A percentile compares a stretch with the other conserved stretches of the same genome.
These are phyloP conservation scores for Fusarium succisae DNA, from an alignment of 2,329 filamentous ascomycete species.

Conservation along the genomic window DNA sequence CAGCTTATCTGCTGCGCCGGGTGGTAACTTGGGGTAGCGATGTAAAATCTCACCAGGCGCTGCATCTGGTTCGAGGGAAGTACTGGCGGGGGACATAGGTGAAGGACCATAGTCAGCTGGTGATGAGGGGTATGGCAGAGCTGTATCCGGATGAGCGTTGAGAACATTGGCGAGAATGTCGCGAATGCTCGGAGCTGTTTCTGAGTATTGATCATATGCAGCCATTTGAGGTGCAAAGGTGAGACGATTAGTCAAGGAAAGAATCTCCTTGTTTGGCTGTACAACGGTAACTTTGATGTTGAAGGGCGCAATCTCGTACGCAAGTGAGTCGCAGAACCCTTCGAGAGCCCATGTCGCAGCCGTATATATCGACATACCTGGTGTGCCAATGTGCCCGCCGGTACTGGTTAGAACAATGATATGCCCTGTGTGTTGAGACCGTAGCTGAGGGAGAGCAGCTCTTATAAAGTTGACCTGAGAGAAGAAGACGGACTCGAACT, in stretches of 20 bases:
- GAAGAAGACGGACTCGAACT: constrained; percentile 96
- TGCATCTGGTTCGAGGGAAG: constrained; percentile 47
- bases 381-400: constrained; percentile 91
- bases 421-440: constrained; percentile 84
- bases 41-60: constrained; percentile 62
- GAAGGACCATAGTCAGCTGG: constrained; percentile 42
- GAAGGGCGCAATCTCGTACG: constrained; percentile 96
- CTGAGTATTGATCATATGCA: constrained; percentile 52
- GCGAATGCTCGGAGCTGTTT: constrained; percentile 79
- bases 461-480: constrained; percentile 97
- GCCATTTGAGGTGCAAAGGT: constrained; percentile 82
- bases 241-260: constrained; percentile 86
- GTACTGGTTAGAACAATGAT: constrained; percentile 90
- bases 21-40: constrained; percentile 78
- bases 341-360: constrained; percentile 95
- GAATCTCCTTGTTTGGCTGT: constrained; percentile 93
- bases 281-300: constrained; percentile 97
- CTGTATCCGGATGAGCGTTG: constrained; percentile 77
- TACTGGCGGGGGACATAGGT: constrained; percentile 45
- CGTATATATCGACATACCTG: constrained; percentile 89
- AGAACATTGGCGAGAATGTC: constrained; percentile 85
- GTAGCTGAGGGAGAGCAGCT: constrained; percentile 81
- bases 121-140: constrained; percentile 47
- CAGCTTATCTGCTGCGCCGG: constrained; percentile 74
- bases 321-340: constrained; percentile 93